Percentiles rank a stretch among this genome's conserved stretches.
Conservation (phyloP, 2,329 filamentous ascomycete genomes). For the Pezicula rhizophila region DNA sequence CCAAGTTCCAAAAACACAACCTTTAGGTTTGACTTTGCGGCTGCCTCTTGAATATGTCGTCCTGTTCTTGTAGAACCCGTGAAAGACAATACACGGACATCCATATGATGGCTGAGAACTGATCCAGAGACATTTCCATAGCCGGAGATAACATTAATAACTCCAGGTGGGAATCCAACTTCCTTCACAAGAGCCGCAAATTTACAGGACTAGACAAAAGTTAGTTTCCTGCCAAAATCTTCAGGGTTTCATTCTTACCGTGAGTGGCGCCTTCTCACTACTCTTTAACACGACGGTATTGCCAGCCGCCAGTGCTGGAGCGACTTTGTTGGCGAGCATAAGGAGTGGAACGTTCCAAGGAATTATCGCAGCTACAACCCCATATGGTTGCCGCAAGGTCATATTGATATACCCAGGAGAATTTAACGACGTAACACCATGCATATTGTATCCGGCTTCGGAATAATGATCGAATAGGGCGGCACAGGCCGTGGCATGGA, state of each 20-base stretch:
- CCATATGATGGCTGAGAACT: conserved; percentile 25
- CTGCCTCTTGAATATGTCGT: conserved; percentile 64
- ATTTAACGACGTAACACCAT: conserved; percentile 26
- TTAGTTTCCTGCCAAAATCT: neutral
- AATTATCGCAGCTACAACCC: conserved; percentile 49
- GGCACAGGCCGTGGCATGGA: conserved; percentile 18
- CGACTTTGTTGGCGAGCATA: conserved; percentile 46
- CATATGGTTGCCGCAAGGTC: conserved; percentile 51
- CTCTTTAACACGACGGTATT: conserved; percentile 56
- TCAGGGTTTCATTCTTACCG: conserved; percentile 29
- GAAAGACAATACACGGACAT: conserved; percentile 47
- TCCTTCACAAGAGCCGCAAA: conserved; percentile 31
- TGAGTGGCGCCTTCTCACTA: conserved; percentile 56
- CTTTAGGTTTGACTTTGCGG: conserved; percentile 50
- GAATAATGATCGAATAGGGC: conserved; percentile 24
- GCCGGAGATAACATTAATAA: conserved; percentile 33
- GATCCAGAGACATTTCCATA: conserved; percentile 25
- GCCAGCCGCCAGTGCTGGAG: conserved; percentile 52
- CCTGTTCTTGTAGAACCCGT: conserved; percentile 68
- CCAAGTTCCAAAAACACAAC: conserved; percentile 59
- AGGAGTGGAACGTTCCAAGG: conserved; percentile 49
- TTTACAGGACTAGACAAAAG: conserved; percentile 21
- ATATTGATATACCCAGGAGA: conserved; percentile 48
- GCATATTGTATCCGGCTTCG: conserved; percentile 29
- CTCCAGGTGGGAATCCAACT: conserved; percentile 37